Evolutionary conservation across 805 yeast genomes (phyloP).

Genomic region (Starmerella scarabaei): DNA sequence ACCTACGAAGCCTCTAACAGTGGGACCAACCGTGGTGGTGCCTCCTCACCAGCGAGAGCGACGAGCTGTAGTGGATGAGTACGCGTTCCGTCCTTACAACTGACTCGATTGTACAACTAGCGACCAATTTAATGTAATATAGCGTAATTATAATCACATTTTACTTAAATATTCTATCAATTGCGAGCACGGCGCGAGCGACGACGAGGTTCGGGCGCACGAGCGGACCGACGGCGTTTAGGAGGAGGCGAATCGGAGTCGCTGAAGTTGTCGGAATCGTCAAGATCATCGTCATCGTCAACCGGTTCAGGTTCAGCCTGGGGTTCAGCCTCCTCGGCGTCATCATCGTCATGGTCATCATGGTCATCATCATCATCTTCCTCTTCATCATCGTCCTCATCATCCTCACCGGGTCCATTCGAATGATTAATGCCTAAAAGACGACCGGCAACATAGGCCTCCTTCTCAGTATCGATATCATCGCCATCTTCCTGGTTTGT

Average conservation of each 20-base stretch:
- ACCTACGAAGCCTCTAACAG: too few species aligned
- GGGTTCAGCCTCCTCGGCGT: background rate
- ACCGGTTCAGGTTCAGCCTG: background rate
- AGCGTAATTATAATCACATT: too few species aligned
- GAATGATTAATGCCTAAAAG: constrained; percentile 20
- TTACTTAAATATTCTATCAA: too few species aligned
- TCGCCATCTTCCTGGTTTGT: constrained; percentile 22
- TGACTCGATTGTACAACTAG: too few species aligned
- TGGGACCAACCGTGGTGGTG: too few species aligned
- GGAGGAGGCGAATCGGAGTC: background rate
- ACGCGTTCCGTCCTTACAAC: constrained; percentile 15
- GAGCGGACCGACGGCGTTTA: too few species aligned
- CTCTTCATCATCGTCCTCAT: constrained; percentile 2
- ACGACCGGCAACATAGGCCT: constrained; percentile 30
- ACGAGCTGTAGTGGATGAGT: constrained; percentile 10
- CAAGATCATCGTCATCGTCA: background rate
- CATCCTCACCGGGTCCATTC: background rate
- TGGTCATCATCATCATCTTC: background rate
- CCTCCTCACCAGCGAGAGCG: too few species aligned
- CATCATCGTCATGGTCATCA: background rate
- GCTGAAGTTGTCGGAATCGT: background rate
- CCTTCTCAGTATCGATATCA: constrained; percentile 27
- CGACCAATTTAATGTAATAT: too few species aligned
- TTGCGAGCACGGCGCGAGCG: too few species aligned
- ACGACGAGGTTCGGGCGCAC: too few species aligned